Base-by-base conservation (phyloP, 306 rosid genomes). In the Sesbania bispinosa region DNA sequence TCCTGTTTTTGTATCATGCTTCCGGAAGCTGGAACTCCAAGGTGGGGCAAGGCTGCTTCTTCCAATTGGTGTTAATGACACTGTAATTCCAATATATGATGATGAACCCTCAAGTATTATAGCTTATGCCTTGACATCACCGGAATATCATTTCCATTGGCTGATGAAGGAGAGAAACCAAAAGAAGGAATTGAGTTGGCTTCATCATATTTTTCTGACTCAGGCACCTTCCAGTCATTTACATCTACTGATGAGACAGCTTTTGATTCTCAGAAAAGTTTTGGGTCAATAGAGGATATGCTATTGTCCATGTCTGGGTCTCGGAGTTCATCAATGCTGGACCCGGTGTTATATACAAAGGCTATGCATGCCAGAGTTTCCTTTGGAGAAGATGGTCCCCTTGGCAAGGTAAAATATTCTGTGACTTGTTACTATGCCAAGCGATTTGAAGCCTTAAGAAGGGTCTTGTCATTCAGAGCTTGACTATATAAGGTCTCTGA, bases 41-140 rank as follows among this genome's bases (percentile, higher is more conserved):
- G 83, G 89, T 64, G 88, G 86, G 69, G 85, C 89, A 77, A 82
- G 90, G 83, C 65, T 89, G 63, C 88, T 87, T 80, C 76, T 89
- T 69, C 92, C 88, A 2, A 78, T 83, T 50, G 92, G 94, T 46
- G 63, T 83, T 33, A 86, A 81, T 76, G 96, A 87, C 70, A 84
- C 86, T 39, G 85, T 89, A 69, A 78, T 92, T 77, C 90, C 98
- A 9, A 89, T 92, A 51, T 92, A 87, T 52, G 94, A 92, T 29
- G 96, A 92, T 47, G 96, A 92, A 65, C 96, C 96, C 67, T 78
- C 92, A 24, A 92, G 98, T 71, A 71, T 89, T 47, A 88, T 92
- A 81, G 74, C 96, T 27, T 87, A 83, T 83, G 90, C 96, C 51
- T 68, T 92, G 64, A 73, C 58, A 14, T 81, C 92, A 29, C 81